Conservation (phyloP, 805 yeast species). For the Lipomyces yamanashiensis region DNA sequence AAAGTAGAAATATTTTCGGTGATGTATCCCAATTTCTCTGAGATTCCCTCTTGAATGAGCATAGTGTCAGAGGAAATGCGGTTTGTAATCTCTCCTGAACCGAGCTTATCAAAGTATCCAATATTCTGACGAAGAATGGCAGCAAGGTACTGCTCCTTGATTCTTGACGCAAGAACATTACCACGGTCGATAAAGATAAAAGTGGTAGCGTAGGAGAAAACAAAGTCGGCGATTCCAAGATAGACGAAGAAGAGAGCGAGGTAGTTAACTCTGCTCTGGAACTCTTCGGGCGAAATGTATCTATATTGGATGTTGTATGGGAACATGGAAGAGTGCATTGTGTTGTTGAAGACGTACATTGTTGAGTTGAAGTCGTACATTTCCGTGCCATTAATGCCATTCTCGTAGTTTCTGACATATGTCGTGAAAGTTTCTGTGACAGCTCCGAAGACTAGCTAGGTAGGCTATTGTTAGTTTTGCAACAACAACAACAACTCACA, state of each 20-base stretch:
- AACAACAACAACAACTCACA: not conserved
- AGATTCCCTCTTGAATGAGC: conserved; percentile 50
- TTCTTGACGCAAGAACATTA: conserved; percentile 48
- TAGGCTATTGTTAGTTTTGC: not conserved
- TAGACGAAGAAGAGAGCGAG: conserved; percentile 42
- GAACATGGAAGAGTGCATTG: not conserved
- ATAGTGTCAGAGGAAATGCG: conserved; percentile 50
- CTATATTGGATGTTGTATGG: not conserved
- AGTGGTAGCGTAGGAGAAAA: conserved; percentile 43
- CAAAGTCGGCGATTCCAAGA: conserved; percentile 46
- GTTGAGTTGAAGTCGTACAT: not conserved
- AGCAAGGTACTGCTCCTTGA: conserved; percentile 46
- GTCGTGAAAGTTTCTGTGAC: conserved; percentile 41
- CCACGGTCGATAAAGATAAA: conserved; percentile 48
- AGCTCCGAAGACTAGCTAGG: conserved; percentile 45
- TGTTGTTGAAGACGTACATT: not conserved
- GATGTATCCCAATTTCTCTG: conserved; percentile 48
- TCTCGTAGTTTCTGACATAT: conserved; percentile 6
- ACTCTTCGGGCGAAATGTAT: conserved; percentile 6
- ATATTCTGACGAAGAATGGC: conserved; percentile 49
- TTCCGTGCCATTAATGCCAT: conserved; percentile 3
- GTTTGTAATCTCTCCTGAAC: conserved; percentile 50
- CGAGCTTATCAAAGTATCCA: conserved; percentile 50
- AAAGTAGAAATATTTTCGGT: conserved; percentile 47
- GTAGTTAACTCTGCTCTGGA: conserved; percentile 1